Evolutionary conservation across 2,329 filamentous ascomycete species (phyloP).

Genomic region (Fusarium hainanense): DNA sequence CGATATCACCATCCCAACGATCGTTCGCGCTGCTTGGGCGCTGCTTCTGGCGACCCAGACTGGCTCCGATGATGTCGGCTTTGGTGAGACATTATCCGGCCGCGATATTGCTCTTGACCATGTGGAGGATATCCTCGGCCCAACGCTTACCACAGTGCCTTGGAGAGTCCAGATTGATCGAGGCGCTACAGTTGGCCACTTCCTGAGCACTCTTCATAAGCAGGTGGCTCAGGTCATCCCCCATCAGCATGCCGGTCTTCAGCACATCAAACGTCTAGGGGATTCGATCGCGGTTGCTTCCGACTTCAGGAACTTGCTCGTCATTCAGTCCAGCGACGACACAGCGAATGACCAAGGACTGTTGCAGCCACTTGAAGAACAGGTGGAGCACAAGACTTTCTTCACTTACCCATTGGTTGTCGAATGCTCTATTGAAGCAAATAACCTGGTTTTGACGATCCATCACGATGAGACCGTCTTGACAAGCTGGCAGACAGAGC

Average conservation of each 20-base stretch:
- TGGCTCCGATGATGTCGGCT: conserved; percentile 32
- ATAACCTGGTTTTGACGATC: conserved; percentile 13
- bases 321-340: conserved; percentile 41
- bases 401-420: conserved; percentile 44
- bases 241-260: conserved; percentile 48
- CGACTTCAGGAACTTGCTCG: conserved; percentile 47
- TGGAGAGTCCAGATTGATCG: conserved; percentile 19
- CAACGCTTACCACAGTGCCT: conserved; percentile 30
- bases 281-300: conserved; percentile 28
- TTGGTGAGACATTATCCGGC: conserved; percentile 31
- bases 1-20: conserved; percentile 21
- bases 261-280: conserved; percentile 43
- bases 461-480: conserved; percentile 26
- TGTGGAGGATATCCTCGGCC: conserved; percentile 29
- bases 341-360: neutral
- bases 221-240: conserved; percentile 37
- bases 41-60: conserved; percentile 16
- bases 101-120: conserved; percentile 23
- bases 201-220: neutral
- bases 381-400: conserved; percentile 18
- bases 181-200: neutral
- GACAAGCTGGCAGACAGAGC: conserved; percentile 23
- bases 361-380: conserved; percentile 13
- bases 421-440: conserved; percentile 29
- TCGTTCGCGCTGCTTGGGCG: conserved; percentile 34